Conservation (phyloP, 1,139 yeast species). For the Saccharomycopsis phalli region DNA sequence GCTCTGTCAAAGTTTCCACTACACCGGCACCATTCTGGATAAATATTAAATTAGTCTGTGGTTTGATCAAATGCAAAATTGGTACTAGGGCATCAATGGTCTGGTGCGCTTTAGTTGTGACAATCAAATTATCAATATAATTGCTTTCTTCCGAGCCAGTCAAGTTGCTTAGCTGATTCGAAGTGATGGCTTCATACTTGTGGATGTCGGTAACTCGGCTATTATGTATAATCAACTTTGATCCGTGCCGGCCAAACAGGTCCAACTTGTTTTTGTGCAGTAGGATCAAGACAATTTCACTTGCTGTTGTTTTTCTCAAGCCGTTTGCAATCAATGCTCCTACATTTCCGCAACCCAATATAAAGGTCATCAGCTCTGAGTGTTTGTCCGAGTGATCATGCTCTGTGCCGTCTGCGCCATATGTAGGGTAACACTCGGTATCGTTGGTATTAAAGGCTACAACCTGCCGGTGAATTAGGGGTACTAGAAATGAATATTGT, state of each 20-base stretch:
- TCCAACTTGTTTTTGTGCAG: constrained; percentile 24
- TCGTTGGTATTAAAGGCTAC: neutral
- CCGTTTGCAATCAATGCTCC: constrained; percentile 15
- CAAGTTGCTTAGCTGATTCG: neutral
- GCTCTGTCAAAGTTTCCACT: constrained; percentile 39
- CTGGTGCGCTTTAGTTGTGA: constrained; percentile 62
- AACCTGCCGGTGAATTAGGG: neutral
- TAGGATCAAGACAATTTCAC: constrained; percentile 23
- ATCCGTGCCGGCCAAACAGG: constrained; percentile 23
- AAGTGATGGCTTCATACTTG: neutral
- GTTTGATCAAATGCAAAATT: constrained; percentile 37
- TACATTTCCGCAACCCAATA: constrained; percentile 17
- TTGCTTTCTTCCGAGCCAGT: neutral
- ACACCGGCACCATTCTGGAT: constrained; percentile 89
- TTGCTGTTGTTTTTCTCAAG: constrained; percentile 11
- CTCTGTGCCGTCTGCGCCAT: neutral
- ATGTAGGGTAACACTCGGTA: neutral
- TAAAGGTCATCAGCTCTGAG: constrained; percentile 11
- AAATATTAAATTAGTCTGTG: constrained; percentile 51
- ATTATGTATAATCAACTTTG: neutral
- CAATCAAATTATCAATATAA: constrained; percentile 45
- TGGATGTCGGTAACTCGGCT: no score
- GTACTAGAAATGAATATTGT: constrained; percentile 39
- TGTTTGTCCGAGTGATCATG: neutral
- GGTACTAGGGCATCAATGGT: constrained; percentile 42